Evolutionary conservation across 345 rosid species (phyloP).

Genomic region (Barbarea vulgaris): DNA sequence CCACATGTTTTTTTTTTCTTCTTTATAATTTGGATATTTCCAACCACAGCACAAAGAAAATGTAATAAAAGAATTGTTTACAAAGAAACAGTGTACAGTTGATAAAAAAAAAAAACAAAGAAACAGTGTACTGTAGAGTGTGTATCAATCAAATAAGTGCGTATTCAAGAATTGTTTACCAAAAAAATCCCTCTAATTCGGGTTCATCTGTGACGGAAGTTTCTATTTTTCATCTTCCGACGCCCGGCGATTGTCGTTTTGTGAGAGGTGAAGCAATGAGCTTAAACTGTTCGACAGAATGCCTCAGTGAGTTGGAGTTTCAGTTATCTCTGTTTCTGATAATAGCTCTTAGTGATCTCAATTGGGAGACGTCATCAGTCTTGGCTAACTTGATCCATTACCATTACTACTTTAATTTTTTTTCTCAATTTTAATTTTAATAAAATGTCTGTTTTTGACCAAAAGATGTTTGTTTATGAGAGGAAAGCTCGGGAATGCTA

Average conservation of each 20-base stretch:
- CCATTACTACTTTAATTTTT: background rate
- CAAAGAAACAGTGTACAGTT: no score
- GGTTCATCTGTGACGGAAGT: background rate
- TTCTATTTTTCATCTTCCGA: constrained; percentile 52
- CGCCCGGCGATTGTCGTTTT: constrained; percentile 50
- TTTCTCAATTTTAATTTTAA: background rate
- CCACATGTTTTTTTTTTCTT: no score
- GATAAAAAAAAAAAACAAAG: no score
- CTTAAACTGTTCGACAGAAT: constrained; percentile 25
- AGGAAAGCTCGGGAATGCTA: constrained; percentile 38
- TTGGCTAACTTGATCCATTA: background rate
- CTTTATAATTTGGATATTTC: no score
- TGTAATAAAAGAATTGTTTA: no score
- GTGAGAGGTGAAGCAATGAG: background rate
- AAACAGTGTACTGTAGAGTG: no score
- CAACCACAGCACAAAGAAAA: no score
- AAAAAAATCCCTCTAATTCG: background rate
- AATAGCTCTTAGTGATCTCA: background rate
- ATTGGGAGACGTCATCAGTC: background rate
- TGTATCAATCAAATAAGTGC: background rate
- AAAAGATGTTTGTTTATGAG: constrained; percentile 12
- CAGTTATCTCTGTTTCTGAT: constrained; percentile 14
- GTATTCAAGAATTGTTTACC: background rate
- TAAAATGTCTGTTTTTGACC: background rate
- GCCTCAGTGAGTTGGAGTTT: constrained; percentile 20